Evolutionary conservation across 1,139 yeast genomes (phyloP).

Genomic region (Magnusiomyces magnusii): DNA sequence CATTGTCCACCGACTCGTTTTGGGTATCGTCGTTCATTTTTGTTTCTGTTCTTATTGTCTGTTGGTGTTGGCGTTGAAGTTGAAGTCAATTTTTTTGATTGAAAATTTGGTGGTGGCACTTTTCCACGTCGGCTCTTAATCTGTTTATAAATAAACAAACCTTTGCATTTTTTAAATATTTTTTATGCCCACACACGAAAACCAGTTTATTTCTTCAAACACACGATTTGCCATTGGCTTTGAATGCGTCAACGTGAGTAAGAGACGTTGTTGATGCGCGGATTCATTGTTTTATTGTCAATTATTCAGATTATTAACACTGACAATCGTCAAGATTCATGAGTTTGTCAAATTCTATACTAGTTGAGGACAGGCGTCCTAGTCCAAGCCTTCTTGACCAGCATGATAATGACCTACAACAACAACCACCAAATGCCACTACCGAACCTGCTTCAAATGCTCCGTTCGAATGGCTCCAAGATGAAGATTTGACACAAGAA

Average conservation of each 20-base stretch:
- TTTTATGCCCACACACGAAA: not conserved
- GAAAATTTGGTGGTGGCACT: not conserved
- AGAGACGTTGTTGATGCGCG: too few species aligned
- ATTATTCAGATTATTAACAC: too few species aligned
- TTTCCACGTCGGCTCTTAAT: not conserved
- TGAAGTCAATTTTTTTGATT: not conserved
- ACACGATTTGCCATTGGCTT: not conserved
- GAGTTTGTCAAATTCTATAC: not conserved
- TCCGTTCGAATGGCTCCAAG: not conserved
- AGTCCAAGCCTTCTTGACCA: not conserved
- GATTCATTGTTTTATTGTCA: not conserved
- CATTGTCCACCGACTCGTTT: too few species aligned
- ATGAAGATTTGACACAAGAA: slow-evolving; percentile 2
- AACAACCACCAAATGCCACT: not conserved
- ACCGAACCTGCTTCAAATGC: not conserved
- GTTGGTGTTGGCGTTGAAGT: not conserved
- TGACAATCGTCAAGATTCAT: too few species aligned
- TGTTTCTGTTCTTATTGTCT: not conserved
- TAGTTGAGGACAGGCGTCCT: not conserved
- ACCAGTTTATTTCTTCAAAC: not conserved
- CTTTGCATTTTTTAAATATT: not conserved
- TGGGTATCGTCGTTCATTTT: not conserved
- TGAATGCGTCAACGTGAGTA: not conserved
- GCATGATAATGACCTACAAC: not conserved
- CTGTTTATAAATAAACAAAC: not conserved